Conservation (phyloP, 306 rosid species). For the Coriaria nepalensis region DNA sequence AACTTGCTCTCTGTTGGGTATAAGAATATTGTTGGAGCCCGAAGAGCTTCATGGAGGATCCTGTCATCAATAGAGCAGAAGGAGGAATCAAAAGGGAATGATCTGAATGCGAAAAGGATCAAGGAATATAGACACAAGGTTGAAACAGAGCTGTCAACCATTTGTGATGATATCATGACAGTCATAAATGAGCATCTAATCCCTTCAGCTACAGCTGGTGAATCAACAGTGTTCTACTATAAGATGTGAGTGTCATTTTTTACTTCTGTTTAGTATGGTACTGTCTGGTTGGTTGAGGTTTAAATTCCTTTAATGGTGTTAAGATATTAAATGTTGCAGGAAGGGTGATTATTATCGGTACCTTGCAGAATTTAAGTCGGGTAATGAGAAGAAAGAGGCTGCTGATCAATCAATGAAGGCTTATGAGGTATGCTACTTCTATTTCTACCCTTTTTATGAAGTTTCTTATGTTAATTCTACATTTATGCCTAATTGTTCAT, state of each 20-base stretch:
- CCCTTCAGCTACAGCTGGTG: background rate
- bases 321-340: no score
- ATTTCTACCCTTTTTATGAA: no score
- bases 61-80: conserved; percentile 3
- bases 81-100: conserved; percentile 5
- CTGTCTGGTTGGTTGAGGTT: no score
- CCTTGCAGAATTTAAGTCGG: no score
- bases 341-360: no score
- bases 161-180: conserved; percentile 3
- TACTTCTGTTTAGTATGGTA: no score
- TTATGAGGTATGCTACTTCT: no score
- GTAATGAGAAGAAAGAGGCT: no score
- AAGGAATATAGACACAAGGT: conserved; percentile 4
- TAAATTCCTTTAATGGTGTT: no score
- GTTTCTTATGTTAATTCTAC: no score
- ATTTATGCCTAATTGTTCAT: no score
- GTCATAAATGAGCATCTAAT: conserved; percentile 4
- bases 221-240: conserved; percentile 5
- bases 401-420: no score
- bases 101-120: background rate
- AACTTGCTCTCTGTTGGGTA: conserved; percentile 4
- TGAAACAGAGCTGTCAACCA: conserved; percentile 5
- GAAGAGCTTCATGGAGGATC: conserved; percentile 6
- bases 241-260: conserved; percentile 1
- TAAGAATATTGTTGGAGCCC: conserved; percentile 5